Evolutionary conservation across 495 filamentous ascomycete species (phyloP), one percentile per base, ranked within the genome.

Genomic region (Astrocystis sublimbata): DNA sequence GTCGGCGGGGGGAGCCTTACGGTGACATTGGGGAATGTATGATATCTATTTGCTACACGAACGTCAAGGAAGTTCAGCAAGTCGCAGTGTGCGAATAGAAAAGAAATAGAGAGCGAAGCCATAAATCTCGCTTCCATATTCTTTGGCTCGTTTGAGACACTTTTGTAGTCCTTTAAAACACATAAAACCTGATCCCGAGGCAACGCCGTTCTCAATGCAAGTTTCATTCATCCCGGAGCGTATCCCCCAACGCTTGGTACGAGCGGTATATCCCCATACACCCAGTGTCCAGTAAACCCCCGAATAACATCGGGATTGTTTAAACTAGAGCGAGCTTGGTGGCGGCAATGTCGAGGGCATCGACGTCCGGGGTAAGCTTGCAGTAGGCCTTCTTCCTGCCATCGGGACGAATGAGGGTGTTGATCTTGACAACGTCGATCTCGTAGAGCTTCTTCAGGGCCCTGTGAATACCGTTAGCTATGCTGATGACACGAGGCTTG

Each of bases 361-460:
- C 94, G 66, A 97, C 92, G 77, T 99, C 94, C 46, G 92, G 81
- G 61, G 94, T 98, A 62, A 99, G 83, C 74, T 92, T 90, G 71
- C 90, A 92, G 73, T 91, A 99, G 59, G 96, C 94, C 88, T 99
- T 99, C 90, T 99, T 99, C 71, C 46, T 61, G 26, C 61, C 35
- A 3, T 56, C 21, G 19, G 41, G 58, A 53, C 93, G 89, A 83
- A 99, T 92, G 63, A 99, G 88, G 65, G 94, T 98, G 86, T 98
- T 99, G 81, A 99, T 89, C 89, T 97, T 97, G 80, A 99, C 83
- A 73, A 86, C 89, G 73, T 97, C 92, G 66, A 99, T 93, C 80
- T 98, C 93, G 79, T 99, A 99, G 68, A 98, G 87, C 89, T 93
- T 97, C 92, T 99, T 99, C 67, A 99, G 83, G 64, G 94, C 90